Evolutionary conservation across 2,329 filamentous ascomycete species (phyloP).

Genomic region (Penicillium sp.): DNA sequence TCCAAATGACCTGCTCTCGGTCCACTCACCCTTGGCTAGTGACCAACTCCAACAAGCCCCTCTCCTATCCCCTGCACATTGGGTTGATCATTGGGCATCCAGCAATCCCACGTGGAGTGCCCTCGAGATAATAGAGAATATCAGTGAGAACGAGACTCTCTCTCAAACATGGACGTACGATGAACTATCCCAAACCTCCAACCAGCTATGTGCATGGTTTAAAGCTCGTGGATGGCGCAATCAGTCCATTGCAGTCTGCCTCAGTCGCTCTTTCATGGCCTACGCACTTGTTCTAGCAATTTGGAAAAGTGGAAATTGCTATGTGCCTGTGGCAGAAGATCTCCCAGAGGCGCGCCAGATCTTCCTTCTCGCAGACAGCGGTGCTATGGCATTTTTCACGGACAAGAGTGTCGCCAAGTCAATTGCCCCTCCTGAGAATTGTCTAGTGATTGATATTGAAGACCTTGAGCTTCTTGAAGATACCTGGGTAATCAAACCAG

Average conservation of each 20-base stretch:
- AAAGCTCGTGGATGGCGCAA: not conserved
- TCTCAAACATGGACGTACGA: conserved; percentile 4
- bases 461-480: not conserved
- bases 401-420: not conserved
- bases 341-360: conserved; percentile 11
- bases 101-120: not conserved
- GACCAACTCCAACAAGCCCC: not conserved
- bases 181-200: not conserved
- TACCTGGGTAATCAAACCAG: not conserved
- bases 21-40: not conserved
- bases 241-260: conserved; percentile 1
- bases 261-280: conserved; percentile 8
- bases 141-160: not conserved
- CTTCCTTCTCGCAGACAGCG: conserved; percentile 2
- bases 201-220: conserved; percentile 1
- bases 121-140: conserved; percentile 1
- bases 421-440: not conserved
- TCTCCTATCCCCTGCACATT: not conserved
- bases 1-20: not conserved
- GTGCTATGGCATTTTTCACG: conserved; percentile 8
- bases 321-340: conserved; percentile 15
- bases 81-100: conserved; percentile 8
- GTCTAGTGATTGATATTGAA: conserved; percentile 2
- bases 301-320: conserved; percentile 16
- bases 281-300: conserved; percentile 14